Conservation (phyloP, 129 eudicot species). For the Centrapalus pauciflorus region DNA sequence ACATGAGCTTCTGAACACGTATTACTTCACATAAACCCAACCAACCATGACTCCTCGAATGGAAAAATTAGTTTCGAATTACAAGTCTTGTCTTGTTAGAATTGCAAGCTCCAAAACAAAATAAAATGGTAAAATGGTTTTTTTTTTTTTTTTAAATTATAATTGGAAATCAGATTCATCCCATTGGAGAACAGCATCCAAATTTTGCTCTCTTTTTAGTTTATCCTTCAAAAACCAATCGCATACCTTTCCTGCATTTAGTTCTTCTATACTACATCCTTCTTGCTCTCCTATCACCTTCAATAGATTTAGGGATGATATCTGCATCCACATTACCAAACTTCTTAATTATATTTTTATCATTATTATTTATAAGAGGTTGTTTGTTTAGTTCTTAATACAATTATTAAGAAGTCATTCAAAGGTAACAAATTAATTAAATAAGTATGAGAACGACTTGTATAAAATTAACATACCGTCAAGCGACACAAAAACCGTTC, state of each 20-base stretch:
- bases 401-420: not conserved
- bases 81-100: not conserved
- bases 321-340: too few species aligned
- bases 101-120: too few species aligned
- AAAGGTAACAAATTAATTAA: not conserved
- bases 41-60: not conserved
- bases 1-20: too few species aligned
- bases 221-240: slow-evolving; percentile 95
- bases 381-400: not conserved
- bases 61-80: not conserved
- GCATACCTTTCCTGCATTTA: slow-evolving; percentile 80
- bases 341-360: too few species aligned
- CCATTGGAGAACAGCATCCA: slow-evolving; percentile 82
- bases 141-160: too few species aligned
- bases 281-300: slow-evolving; percentile 89
- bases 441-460: too few species aligned
- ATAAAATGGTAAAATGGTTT: not conserved
- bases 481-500: slow-evolving; percentile 80
- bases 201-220: slow-evolving; percentile 76
- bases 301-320: slow-evolving; percentile 73
- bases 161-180: slow-evolving; percentile 54
- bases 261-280: slow-evolving; percentile 73
- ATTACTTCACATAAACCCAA: too few species aligned
- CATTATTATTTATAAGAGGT: not conserved
- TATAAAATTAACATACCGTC: slow-evolving; percentile 40